Conservation (phyloP, 1,284 basidiomycete species). For the Ceratobasidium sp. region DNA sequence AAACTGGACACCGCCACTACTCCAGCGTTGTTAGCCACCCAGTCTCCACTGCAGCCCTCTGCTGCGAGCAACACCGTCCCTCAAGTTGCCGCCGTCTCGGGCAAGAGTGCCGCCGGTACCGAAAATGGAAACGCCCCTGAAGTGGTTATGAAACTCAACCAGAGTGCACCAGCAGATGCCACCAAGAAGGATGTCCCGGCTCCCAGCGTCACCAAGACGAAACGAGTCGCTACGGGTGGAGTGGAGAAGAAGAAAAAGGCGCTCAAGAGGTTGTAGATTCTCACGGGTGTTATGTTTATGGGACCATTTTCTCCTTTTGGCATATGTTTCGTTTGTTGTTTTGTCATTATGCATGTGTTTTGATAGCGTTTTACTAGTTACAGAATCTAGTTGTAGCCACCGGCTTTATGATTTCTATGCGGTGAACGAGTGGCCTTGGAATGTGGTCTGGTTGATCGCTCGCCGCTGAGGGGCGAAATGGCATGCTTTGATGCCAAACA, state of each 20-base stretch:
- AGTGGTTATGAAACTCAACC: constrained; percentile 34
- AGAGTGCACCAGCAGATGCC: constrained; percentile 45
- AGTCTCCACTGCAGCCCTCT: constrained; percentile 51
- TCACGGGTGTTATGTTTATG: not conserved
- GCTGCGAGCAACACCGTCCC: constrained; percentile 55
- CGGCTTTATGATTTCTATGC: not conserved
- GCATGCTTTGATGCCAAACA: too few relatives aligned
- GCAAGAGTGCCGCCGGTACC: constrained; percentile 62
- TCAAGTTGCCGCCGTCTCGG: constrained; percentile 66
- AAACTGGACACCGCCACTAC: constrained; percentile 8
- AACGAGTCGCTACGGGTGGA: constrained; percentile 46
- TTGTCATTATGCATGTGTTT: constrained; percentile 35
- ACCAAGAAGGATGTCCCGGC: constrained; percentile 63
- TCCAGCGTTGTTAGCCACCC: constrained; percentile 34
- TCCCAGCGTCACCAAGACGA: constrained; percentile 50
- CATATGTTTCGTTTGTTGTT: not conserved
- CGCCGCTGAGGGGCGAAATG: too few relatives aligned
- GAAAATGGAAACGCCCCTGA: constrained; percentile 46
- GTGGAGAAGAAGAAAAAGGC: constrained; percentile 83
- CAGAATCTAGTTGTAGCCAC: not conserved
- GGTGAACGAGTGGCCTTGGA: not conserved
- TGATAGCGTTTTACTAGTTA: constrained; percentile 16
- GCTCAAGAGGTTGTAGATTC: constrained; percentile 67
- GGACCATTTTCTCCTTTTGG: not conserved
- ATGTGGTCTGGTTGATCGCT: not conserved